Evolutionary conservation across 225 moss, liverwort and hornwort genomes (phyloP), one percentile per base, ranked within the genome.

Genomic region (Pseudisothecium myosuroides): DNA sequence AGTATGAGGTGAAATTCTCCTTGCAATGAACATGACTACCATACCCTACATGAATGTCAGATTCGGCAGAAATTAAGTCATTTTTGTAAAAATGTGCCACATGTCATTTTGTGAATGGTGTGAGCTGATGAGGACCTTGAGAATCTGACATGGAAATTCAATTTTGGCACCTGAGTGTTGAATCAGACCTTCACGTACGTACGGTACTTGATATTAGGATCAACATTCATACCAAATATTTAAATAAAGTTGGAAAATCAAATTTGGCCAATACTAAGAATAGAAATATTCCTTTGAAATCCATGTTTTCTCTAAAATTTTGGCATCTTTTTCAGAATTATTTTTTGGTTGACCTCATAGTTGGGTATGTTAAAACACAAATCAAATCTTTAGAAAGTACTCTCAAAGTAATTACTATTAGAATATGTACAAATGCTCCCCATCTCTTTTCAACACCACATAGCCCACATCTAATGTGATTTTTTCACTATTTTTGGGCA

Each of bases 291-390:
- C 8, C 1, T 69, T 23, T 1, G 8, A 0, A 76, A 20, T 76
- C 13, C 5, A 1, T 34, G 2, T 76, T 21, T 50, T 11, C 7
- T 6, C 18, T 29, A 31, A 47, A 73, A 47, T 29, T 47, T 74
- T 4, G 4, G 2, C 2, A 32, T 20, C 32, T 32, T 4, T 14
- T 49, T 7, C 18, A 20, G 6, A 49, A 49, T 32, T 4, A 32
- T 5, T 75, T 75, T 49, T 27, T 32, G 7, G 7, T 12, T 32
- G 20, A 49, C 20, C 0, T 20, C 2, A 20, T 27, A 37, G 12
- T 2, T 0, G 0, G 12, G 4, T 21, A 37, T n/a, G 4, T 4
- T 45, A 45, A 45, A 73, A 10, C 3, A 10, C 10, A 4, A 47
- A 73, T 29, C 17, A 47, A 73, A 45, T 73, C 29, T 45, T 73